phyloP scores from a whole-genome alignment of 495 filamentous ascomycete species.

The Astrothelium subdiscretum region DNA sequence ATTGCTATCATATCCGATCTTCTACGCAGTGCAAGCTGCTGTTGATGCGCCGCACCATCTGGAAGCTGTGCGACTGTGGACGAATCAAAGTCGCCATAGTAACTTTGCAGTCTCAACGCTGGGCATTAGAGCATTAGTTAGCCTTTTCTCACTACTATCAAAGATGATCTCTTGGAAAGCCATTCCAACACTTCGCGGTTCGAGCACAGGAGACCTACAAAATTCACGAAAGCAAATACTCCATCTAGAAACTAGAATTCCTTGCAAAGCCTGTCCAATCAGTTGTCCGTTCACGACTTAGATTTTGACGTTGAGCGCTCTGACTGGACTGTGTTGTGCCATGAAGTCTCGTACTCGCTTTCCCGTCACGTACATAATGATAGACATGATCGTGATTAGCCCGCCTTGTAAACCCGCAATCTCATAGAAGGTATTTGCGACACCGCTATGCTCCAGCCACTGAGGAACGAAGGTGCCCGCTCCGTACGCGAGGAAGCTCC shows the following conservation, averaged over 20 bases:
- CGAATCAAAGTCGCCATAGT: no score
- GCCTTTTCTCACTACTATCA: no score
- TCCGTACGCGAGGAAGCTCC: not conserved
- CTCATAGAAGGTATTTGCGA: not conserved
- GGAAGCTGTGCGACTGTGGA: no score
- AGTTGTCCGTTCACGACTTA: not conserved
- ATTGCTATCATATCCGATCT: no score
- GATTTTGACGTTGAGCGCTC: not conserved
- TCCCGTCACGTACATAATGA: not conserved
- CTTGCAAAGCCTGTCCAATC: not conserved
- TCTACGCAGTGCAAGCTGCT: no score
- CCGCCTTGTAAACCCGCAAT: not conserved
- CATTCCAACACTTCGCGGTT: no score
- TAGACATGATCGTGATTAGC: not conserved
- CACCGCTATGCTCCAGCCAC: not conserved
- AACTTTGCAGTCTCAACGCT: no score
- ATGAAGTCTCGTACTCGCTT: not conserved
- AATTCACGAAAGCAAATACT: no score
- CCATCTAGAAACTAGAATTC: not conserved
- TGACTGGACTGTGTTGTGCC: not conserved
- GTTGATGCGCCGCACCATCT: no score
- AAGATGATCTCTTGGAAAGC: no score
- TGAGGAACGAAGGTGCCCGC: not conserved
- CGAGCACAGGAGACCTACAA: no score
- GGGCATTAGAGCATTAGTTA: no score